These are phyloP conservation scores for Chalaropsis ovoidea DNA, from an alignment of 2,329 filamentous ascomycete genomes.

Conservation along the genomic window DNA sequence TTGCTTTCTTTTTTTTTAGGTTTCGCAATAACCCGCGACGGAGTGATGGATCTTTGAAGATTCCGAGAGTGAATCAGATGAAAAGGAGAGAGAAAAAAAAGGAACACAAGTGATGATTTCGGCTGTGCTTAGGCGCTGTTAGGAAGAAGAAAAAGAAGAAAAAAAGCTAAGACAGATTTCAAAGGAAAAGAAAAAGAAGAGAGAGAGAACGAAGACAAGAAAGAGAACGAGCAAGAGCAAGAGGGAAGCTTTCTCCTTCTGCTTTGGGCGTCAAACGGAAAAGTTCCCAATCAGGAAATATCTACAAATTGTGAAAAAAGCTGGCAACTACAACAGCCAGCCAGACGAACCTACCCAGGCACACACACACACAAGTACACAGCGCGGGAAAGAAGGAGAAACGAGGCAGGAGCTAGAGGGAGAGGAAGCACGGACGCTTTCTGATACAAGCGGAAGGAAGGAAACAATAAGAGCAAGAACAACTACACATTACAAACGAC, in stretches of 20 bases:
- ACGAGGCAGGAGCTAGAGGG: not conserved
- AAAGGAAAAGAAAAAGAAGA: not conserved
- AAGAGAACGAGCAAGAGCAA: not conserved
- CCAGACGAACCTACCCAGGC: not conserved
- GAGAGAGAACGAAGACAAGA: not conserved
- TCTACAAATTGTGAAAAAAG: not conserved
- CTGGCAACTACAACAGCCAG: not conserved
- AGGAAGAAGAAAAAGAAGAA: not conserved
- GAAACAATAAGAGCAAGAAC: not conserved
- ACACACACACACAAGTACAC: not conserved
- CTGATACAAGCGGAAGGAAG: constrained; percentile 11
- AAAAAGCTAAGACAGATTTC: not conserved
- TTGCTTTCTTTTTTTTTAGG: not conserved
- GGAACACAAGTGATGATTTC: too few relatives aligned
- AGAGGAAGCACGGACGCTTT: constrained; percentile 12
- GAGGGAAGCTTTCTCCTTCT: not conserved
- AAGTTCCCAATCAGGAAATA: constrained; percentile 12
- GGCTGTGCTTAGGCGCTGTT: too few relatives aligned
- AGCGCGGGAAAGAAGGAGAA: not conserved
- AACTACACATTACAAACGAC: not conserved
- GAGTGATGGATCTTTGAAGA: not conserved
- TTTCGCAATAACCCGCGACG: not conserved
- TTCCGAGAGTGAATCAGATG: not conserved
- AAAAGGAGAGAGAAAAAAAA: not conserved
- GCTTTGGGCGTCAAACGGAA: not conserved